Evolutionary conservation across 192 early-diverging fungal genomes (phyloP).

Genomic region (Coemansia sp.): DNA sequence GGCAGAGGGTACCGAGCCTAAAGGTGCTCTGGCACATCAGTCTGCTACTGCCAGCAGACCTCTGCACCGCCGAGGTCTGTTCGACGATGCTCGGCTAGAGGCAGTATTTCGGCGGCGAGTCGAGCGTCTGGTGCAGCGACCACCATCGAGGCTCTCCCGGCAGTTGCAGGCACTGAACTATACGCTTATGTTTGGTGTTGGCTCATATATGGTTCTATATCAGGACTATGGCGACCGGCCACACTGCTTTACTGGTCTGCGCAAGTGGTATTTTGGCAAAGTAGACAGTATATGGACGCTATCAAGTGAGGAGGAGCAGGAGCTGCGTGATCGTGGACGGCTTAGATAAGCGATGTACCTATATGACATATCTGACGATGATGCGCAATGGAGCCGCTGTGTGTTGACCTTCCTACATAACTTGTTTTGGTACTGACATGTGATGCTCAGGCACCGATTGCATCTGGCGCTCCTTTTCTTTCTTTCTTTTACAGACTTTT

Average conservation of each 20-base stretch:
- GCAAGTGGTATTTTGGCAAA: constrained; percentile 52
- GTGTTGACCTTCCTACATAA: no score
- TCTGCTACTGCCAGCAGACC: constrained; percentile 23
- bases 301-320: constrained; percentile 49
- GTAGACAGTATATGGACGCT: constrained; percentile 43
- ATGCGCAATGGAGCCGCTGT: no score
- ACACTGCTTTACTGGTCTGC: constrained; percentile 48
- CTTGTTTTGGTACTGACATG: no score
- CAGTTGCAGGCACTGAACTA: constrained; percentile 47
- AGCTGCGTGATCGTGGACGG: constrained; percentile 50
- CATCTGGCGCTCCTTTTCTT: background rate
- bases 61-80: constrained; percentile 42
- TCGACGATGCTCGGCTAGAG: constrained; percentile 40
- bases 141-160: constrained; percentile 45
- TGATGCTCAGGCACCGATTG: no score
- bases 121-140: constrained; percentile 35
- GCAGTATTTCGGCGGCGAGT: constrained; percentile 46
- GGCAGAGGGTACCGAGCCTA: background rate
- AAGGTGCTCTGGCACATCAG: background rate
- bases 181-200: constrained; percentile 47
- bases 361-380: no score
- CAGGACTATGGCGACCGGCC: constrained; percentile 44
- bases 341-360: constrained; percentile 10
- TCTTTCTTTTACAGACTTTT: background rate
- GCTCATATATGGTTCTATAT: constrained; percentile 46